These are phyloP conservation scores for Butyriboletus regius DNA, from an alignment of 1,284 basidiomycete species.

Conservation along the genomic window DNA sequence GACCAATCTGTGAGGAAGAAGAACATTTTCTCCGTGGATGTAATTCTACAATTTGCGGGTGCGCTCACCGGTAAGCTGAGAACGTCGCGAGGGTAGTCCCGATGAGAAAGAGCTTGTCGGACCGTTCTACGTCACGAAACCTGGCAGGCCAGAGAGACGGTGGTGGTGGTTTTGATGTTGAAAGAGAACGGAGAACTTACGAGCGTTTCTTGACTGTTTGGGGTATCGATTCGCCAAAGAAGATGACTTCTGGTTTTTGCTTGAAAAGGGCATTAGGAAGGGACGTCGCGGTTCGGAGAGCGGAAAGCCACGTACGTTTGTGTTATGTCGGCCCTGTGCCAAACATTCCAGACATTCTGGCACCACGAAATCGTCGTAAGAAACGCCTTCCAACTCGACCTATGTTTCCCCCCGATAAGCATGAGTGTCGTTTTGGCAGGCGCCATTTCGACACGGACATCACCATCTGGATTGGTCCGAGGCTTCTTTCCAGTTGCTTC, in stretches of 20 bases:
- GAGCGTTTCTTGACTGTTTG: conserved; percentile 58
- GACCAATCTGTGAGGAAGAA: conserved; percentile 48
- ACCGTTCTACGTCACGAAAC: conserved; percentile 52
- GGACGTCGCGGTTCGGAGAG: background rate
- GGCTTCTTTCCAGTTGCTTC: conserved; percentile 57
- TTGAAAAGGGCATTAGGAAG: conserved; percentile 24
- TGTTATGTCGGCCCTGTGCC: conserved; percentile 46
- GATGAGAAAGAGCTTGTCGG: conserved; percentile 67
- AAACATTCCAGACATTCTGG: conserved; percentile 67
- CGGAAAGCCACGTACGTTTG: conserved; percentile 37
- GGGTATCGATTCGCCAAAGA: conserved; percentile 82
- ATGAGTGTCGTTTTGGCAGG: background rate
- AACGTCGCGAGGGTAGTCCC: conserved; percentile 89
- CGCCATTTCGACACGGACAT: conserved; percentile 47
- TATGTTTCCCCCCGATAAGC: conserved; percentile 25
- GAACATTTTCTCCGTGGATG: background rate
- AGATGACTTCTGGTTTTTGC: conserved; percentile 80
- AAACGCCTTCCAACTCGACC: conserved; percentile 74
- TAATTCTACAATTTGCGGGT: background rate
- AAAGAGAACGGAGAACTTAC: conserved; percentile 40
- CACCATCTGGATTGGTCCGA: conserved; percentile 86
- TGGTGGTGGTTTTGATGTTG: background rate
- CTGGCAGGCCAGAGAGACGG: conserved; percentile 32
- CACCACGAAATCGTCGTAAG: conserved; percentile 71
- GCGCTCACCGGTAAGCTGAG: conserved; percentile 70